phyloP scores from a whole-genome alignment of 2,329 filamentous ascomycete genomes.

The Stemphylium vesicarium region DNA sequence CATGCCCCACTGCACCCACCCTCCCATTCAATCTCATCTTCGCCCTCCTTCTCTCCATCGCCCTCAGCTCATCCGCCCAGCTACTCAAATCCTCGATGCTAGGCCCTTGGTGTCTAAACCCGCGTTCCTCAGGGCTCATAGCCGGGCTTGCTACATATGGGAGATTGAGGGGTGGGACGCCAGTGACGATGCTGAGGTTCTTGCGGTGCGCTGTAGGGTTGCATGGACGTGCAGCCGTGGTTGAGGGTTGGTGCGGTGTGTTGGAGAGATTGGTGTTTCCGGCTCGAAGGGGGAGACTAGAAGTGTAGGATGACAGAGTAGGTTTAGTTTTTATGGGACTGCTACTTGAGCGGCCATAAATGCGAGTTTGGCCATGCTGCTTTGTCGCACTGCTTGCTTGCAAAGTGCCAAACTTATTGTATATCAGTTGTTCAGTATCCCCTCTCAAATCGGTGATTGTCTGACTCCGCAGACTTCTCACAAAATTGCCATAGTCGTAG shows the following conservation, averaged over 20 bases:
- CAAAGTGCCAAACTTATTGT: neutral
- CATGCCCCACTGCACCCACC: neutral
- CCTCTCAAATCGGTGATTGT: neutral
- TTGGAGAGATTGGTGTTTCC: neutral
- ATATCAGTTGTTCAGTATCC: neutral
- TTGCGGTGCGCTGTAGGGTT: neutral
- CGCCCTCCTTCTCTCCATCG: slow-evolving; percentile 11
- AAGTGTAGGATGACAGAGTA: neutral
- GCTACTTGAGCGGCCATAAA: neutral
- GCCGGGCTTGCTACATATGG: neutral
- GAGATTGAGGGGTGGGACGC: too few relatives aligned
- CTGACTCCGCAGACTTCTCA: neutral
- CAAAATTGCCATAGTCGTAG: slow-evolving; percentile 10
- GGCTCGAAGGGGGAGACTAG: neutral
- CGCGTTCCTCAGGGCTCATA: neutral
- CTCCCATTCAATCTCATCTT: neutral
- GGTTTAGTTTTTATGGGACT: neutral
- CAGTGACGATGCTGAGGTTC: neutral
- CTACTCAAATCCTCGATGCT: slow-evolving; percentile 5
- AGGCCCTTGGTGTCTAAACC: slow-evolving; percentile 3
- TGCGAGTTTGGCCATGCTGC: neutral
- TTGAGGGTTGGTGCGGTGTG: too few relatives aligned
- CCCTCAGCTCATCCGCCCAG: slow-evolving; percentile 17
- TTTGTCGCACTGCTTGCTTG: neutral
- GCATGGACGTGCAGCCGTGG: neutral